Base-by-base conservation (phyloP, 2,329 filamentous ascomycete species). In the Ophiostoma himal-ulmi region DNA sequence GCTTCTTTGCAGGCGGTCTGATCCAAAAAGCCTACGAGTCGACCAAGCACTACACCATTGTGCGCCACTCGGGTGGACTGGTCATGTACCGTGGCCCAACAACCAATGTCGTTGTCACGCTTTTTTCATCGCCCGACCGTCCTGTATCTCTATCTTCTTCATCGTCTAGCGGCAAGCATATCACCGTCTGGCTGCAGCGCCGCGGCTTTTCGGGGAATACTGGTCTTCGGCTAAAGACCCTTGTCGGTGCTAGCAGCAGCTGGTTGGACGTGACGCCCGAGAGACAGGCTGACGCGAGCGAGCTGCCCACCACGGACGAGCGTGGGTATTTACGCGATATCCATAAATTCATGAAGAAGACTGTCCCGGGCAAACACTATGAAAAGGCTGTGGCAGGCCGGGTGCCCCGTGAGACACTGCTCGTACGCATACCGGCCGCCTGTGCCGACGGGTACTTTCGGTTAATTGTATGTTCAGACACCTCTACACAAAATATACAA, bases 251-350 rank as follows among this genome's bases (percentile, higher is more conserved):
- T 0, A 86, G 83, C 14, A 81, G 83, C 8, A 82, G 80, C 74
- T 92, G 90, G 89, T 80, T 91, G 14, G 84, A 92, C 71, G 89
- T 91, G 2, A 92, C 90, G 0, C 90, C 90, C 0, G 80, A 80
- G 0, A 78, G 82, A 1, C 80, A 81, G 30, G 82, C 85, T 0
- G 82, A 85, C 0, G 75, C 81, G 0, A 79, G 83, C 0, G 83
- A 88, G 66, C 75, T 91, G 1, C 79, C 83, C 0, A 80, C 82
- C 0, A 79, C 78, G 0, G 87, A 91, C 48, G 90, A 91, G 76
- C 83, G 89, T 2, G 86, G 83, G 0, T 90, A 89, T 80, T 88
- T 91, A 77, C 82, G 89, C 48, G 90, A 92, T 75, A 85, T 91
- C 41, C 81, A 80, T 66, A 85, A 86, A n/a, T 90, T 91, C 44